Base-by-base conservation (phyloP, 345 rosid genomes). In the Boechera divaricarpa region DNA sequence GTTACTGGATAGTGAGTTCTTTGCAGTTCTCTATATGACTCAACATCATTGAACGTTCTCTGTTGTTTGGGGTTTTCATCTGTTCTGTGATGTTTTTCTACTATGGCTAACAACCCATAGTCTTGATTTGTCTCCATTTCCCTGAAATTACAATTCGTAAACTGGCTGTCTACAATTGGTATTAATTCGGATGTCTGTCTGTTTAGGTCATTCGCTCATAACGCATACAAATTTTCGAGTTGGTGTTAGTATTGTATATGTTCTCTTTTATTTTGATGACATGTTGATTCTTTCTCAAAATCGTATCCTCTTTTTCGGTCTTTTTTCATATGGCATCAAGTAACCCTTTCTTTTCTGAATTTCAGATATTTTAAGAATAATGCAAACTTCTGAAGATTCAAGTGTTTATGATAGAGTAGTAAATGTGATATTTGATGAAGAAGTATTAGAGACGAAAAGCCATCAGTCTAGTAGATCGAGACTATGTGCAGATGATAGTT, bases 331-430 rank as follows among this genome's bases (percentile, higher is more conserved):
- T 51, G 58, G 48, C 77, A 72, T 61, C 48, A 60, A 60, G 74
- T 79, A 56, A 75, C 63, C 81, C 57, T 26, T 54, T 82, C 75
- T 74, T 72, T 67, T 61, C 57, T 66, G 21, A 65, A 56, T 83
- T 83, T 74, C 90, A 94, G 98, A 87, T 78, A 86, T 88, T 76
- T 83, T 94, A 53, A 82, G 86, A 62, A 88, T 89, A 57, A 94
- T 94, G 98, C 88, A 87, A 67, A 85, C 87, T 69, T 88, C 97
- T 8, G 98, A 94, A 82, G 97, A 94, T 76, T 85, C 90, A 72
- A 86, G 87, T 73, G 87, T 90, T 41, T 92, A 94, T 81, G 95
- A 92, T 59, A 94, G 87, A 88, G 88, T 94, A 59, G 86, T 94
- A 61, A 87, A 83, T 85, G 88, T 90, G 63, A 80, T 94, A 78